These are phyloP conservation scores for Spinacia oleracea DNA, from an alignment of 179 eudicot species.

Conservation along the genomic window DNA sequence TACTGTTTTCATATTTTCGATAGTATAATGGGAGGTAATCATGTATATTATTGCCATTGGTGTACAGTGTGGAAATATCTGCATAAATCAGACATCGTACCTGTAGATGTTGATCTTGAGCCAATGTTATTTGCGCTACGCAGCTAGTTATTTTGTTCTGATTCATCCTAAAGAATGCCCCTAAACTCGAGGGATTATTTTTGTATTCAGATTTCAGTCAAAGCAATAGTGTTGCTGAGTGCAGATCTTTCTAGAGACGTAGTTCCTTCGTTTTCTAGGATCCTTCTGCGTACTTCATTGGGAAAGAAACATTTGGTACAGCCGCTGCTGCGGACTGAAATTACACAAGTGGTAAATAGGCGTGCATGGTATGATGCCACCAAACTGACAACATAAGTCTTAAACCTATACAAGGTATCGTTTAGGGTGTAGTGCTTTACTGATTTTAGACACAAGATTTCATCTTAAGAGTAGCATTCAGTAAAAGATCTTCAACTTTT, in stretches of 20 bases:
- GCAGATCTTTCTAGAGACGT: slow-evolving; percentile 88
- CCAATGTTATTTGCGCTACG: not conserved
- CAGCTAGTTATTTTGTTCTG: not conserved
- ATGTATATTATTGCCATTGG: not conserved
- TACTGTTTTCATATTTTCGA: not conserved
- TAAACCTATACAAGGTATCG: slow-evolving; percentile 83
- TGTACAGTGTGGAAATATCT: not conserved
- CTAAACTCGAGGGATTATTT: not conserved
- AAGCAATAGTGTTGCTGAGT: slow-evolving; percentile 70
- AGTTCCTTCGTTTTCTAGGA: slow-evolving; percentile 89
- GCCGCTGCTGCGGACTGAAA: slow-evolving; percentile 87
- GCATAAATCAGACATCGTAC: not conserved
- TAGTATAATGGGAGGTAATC: too few relatives aligned
- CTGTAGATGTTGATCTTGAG: too few relatives aligned
- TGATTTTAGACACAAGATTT: too few relatives aligned
- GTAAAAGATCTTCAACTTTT: not conserved
- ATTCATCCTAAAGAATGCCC: not conserved
- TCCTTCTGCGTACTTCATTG: slow-evolving; percentile 77
- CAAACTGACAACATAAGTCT: slow-evolving; percentile 81
- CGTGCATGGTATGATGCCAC: slow-evolving; percentile 97
- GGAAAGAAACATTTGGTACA: slow-evolving; percentile 87
- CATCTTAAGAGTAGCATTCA: not conserved
- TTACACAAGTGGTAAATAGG: slow-evolving; percentile 86
- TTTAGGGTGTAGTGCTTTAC: not conserved
- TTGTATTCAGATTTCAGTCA: slow-evolving; percentile 57